phyloP scores from a whole-genome alignment of 2,329 filamentous ascomycete species.

The Aureobasidium sp. region DNA sequence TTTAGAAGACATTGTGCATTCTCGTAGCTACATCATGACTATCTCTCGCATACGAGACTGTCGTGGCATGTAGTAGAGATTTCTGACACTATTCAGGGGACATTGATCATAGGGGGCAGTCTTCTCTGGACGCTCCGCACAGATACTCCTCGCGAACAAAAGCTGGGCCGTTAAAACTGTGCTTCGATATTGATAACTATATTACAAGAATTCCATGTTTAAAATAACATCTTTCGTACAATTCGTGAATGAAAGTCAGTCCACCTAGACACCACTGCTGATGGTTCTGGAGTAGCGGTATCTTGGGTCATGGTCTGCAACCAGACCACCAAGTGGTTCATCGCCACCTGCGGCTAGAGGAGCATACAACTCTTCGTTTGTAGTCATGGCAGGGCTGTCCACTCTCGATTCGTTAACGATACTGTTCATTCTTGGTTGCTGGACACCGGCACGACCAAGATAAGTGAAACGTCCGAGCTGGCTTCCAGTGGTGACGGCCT shows the following conservation, averaged over 20 bases:
- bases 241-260: neutral
- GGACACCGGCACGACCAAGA: slow-evolving; percentile 1
- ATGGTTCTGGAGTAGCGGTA: slow-evolving; percentile 17
- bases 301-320: slow-evolving; percentile 12
- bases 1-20: too few species aligned
- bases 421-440: neutral
- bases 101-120: too few species aligned
- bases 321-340: slow-evolving; percentile 15
- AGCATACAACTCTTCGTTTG: slow-evolving; percentile 16
- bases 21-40: too few species aligned
- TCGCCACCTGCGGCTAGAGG: slow-evolving; percentile 10
- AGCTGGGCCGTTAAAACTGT: neutral
- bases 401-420: slow-evolving; percentile 3
- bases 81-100: too few species aligned
- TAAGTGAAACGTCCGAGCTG: slow-evolving; percentile 16
- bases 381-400: slow-evolving; percentile 15
- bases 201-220: neutral
- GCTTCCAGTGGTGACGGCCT: slow-evolving; percentile 15
- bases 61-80: too few species aligned
- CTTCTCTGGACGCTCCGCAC: neutral
- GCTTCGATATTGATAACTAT: neutral
- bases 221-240: neutral
- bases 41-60: too few species aligned
- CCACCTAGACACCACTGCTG: slow-evolving; percentile 17
- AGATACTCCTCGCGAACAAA: neutral